These are phyloP conservation scores for Starmerella bombicola DNA, from an alignment of 805 yeast species.

Conservation along the genomic window DNA sequence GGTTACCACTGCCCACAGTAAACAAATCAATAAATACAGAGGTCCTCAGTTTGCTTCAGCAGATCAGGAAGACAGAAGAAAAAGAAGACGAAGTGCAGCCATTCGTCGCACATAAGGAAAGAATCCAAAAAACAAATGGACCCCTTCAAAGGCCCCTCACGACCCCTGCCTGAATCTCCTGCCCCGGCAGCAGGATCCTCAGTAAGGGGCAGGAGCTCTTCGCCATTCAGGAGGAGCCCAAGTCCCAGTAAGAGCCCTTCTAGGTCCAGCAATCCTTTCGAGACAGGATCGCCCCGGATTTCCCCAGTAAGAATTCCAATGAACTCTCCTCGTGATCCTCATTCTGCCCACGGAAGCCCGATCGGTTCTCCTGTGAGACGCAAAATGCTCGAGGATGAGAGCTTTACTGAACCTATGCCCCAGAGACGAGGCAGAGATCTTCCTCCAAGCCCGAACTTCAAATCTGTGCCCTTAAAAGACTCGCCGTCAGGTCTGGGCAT, in stretches of 20 bases:
- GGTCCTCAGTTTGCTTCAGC: no score
- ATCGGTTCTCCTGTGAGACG: slow-evolving; percentile 20
- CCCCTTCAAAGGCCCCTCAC: not conserved
- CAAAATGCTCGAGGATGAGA: slow-evolving; percentile 7
- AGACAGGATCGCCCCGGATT: slow-evolving; percentile 13
- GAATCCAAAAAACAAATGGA: no score
- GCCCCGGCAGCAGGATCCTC: slow-evolving; percentile 16
- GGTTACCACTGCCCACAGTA: no score
- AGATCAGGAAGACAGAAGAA: no score
- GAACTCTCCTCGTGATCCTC: slow-evolving; percentile 5
- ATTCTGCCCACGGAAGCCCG: slow-evolving; percentile 19
- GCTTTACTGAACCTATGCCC: slow-evolving; percentile 2
- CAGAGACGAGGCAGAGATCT: not conserved
- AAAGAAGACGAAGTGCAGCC: no score
- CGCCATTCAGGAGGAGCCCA: slow-evolving; percentile 7
- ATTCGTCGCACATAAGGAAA: no score
- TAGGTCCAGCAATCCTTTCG: slow-evolving; percentile 20
- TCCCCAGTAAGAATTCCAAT: slow-evolving; percentile 20
- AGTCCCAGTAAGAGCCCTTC: slow-evolving; percentile 12
- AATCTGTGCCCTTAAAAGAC: not conserved
- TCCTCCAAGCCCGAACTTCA: slow-evolving; percentile 6
- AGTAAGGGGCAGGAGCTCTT: slow-evolving; percentile 5
- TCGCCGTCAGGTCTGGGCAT: not conserved
- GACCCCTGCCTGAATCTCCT: slow-evolving; percentile 18
- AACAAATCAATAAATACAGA: no score